A percentile compares a stretch with the other conserved stretches of the same genome.
These are phyloP conservation scores for Talaromyces sp. DNA, from an alignment of 2,329 filamentous ascomycete species.

Conservation along the genomic window DNA sequence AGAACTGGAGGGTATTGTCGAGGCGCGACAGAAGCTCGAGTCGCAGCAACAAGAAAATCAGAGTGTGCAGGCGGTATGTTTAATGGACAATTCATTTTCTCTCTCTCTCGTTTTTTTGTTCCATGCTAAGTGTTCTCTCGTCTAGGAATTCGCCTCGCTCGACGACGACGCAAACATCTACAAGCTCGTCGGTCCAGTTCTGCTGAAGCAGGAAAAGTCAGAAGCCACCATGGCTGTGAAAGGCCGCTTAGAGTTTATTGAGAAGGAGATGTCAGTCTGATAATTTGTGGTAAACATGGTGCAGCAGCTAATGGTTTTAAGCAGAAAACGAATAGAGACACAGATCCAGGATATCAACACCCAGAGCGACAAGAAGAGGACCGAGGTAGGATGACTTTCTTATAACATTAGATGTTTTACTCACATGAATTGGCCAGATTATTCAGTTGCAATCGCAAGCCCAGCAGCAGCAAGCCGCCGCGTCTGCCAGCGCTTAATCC, in stretches of 20 bases:
- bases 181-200: slow-evolving; percentile 87
- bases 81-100: not conserved
- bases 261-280: slow-evolving; percentile 72
- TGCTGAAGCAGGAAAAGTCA: slow-evolving; percentile 88
- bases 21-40: slow-evolving; percentile 84
- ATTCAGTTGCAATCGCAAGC: slow-evolving; percentile 19
- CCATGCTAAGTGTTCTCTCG: not conserved
- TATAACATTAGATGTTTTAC: not conserved
- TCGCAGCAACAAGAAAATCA: slow-evolving; percentile 89
- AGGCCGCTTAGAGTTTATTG: slow-evolving; percentile 84
- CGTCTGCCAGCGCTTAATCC: slow-evolving; percentile 27
- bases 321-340: slow-evolving; percentile 61
- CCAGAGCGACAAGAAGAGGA: slow-evolving; percentile 61
- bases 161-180: slow-evolving; percentile 85
- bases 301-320: not conserved
- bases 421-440: slow-evolving; percentile 2
- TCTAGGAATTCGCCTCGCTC: slow-evolving; percentile 76
- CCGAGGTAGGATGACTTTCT: slow-evolving; percentile 49
- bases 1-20: slow-evolving; percentile 76
- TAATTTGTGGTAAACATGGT: not conserved
- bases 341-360: slow-evolving; percentile 62
- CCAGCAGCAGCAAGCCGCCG: slow-evolving; percentile 30
- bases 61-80: slow-evolving; percentile 70
- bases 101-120: not conserved
- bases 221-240: slow-evolving; percentile 91